Evolutionary conservation across 2,329 filamentous ascomycete species (phyloP).

Genomic region (Fusarium sp.): DNA sequence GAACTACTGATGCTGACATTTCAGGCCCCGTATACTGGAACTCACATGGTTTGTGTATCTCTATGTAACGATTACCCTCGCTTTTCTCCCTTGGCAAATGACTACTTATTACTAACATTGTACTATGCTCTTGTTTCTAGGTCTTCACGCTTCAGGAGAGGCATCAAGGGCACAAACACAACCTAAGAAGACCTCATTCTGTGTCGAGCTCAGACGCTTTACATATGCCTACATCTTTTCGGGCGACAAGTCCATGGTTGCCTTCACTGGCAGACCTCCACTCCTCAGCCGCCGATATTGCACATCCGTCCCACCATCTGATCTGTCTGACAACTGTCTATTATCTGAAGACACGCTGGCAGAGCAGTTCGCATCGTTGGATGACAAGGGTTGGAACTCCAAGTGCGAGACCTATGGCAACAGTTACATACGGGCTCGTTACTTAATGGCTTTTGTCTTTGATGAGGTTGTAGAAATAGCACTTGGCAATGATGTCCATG

Average conservation of each 20-base stretch:
- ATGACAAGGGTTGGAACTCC: slow-evolving; percentile 67
- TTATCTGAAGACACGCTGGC: slow-evolving; percentile 56
- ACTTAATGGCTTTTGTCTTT: slow-evolving; percentile 62
- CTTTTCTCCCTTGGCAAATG: neutral
- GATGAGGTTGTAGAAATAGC: slow-evolving; percentile 73
- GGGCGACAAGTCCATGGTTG: slow-evolving; percentile 64
- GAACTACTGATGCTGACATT: neutral
- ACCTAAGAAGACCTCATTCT: slow-evolving; percentile 47
- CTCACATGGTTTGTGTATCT: slow-evolving; percentile 55
- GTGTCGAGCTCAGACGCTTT: slow-evolving; percentile 51
- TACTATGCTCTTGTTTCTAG: slow-evolving; percentile 54
- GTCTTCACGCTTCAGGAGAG: slow-evolving; percentile 50
- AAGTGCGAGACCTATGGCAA: slow-evolving; percentile 58
- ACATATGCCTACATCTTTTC: slow-evolving; percentile 57
- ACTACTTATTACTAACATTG: neutral
- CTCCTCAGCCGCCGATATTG: slow-evolving; percentile 66
- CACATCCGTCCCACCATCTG: slow-evolving; percentile 66
- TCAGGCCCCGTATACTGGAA: slow-evolving; percentile 56
- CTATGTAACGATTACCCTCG: slow-evolving; percentile 17
- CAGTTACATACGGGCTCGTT: slow-evolving; percentile 63
- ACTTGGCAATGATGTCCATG: slow-evolving; percentile 53
- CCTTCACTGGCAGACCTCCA: slow-evolving; percentile 69
- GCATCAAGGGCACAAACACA: slow-evolving; percentile 6
- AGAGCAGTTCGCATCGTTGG: slow-evolving; percentile 52
- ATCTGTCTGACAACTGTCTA: slow-evolving; percentile 65